Evolutionary conservation across 805 yeast genomes (phyloP).

Genomic region (Cyberlindnera americana): DNA sequence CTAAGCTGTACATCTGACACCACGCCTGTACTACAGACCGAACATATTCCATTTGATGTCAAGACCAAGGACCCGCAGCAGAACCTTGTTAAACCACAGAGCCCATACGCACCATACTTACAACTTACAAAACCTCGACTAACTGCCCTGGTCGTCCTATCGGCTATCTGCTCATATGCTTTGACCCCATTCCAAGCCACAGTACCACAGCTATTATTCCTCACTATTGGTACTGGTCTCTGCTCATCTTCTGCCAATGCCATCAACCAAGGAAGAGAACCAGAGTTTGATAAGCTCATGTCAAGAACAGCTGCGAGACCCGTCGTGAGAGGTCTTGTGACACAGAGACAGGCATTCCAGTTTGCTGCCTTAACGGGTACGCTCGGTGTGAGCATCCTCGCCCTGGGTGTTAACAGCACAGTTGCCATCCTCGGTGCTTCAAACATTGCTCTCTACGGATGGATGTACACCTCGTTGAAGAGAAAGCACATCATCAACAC

Average conservation of each 20-base stretch:
- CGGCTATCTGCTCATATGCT: slow-evolving; percentile 93
- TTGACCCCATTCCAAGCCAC: slow-evolving; percentile 82
- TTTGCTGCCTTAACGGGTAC: slow-evolving; percentile 78
- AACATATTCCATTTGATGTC: slow-evolving; percentile 55
- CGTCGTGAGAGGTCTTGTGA: slow-evolving; percentile 76
- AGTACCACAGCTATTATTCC: slow-evolving; percentile 59
- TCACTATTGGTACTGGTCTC: slow-evolving; percentile 82
- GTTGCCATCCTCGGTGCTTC: slow-evolving; percentile 79
- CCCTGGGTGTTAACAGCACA: slow-evolving; percentile 77
- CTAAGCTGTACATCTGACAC: slow-evolving; percentile 18
- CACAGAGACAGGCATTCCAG: slow-evolving; percentile 70
- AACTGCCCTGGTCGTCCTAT: slow-evolving; percentile 81
- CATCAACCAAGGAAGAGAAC: slow-evolving; percentile 95
- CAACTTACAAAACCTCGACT: slow-evolving; percentile 89
- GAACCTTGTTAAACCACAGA: slow-evolving; percentile 16
- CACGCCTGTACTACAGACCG: slow-evolving; percentile 13
- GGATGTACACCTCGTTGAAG: slow-evolving; percentile 89
- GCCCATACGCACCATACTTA: slow-evolving; percentile 53
- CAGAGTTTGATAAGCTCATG: slow-evolving; percentile 84
- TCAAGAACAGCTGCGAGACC: slow-evolving; percentile 85
- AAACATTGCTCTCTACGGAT: slow-evolving; percentile 80
- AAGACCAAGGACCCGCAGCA: slow-evolving; percentile 32
- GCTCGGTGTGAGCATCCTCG: slow-evolving; percentile 64
- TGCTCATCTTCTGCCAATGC: slow-evolving; percentile 96
- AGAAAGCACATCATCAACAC: slow-evolving; percentile 83